Percentiles rank a stretch among this genome's conserved stretches.
Evolutionary conservation across 2,329 filamentous ascomycete genomes (phyloP).

Genomic region (Akanthomyces muscarius): DNA sequence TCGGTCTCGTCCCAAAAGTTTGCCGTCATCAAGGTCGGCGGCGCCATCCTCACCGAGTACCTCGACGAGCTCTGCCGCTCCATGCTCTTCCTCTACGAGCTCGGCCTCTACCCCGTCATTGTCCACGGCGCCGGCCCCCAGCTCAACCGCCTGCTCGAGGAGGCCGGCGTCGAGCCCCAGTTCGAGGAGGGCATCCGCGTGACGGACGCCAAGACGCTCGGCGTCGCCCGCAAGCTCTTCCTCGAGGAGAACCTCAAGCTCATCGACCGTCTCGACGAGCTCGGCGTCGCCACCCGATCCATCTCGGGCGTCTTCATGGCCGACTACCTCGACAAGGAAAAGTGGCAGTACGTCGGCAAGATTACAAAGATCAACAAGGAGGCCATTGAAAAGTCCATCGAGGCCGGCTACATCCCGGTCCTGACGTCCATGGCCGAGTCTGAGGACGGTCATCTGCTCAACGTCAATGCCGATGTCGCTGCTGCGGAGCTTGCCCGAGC

Average conservation of each 20-base stretch:
- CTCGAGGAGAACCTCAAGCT: slow-evolving; percentile 93
- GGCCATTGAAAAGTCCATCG: slow-evolving; percentile 86
- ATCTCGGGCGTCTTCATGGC: slow-evolving; percentile 90
- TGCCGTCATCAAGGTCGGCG: slow-evolving; percentile 96
- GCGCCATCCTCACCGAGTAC: slow-evolving; percentile 91
- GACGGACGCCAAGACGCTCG: slow-evolving; percentile 91
- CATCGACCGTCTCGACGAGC: slow-evolving; percentile 81
- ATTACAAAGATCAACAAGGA: slow-evolving; percentile 88
- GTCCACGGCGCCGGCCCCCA: slow-evolving; percentile 94
- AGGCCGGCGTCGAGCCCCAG: slow-evolving; percentile 87
- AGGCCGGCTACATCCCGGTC: slow-evolving; percentile 86
- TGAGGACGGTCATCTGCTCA: slow-evolving; percentile 84
- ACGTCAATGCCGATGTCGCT: slow-evolving; percentile 96
- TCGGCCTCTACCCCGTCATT: slow-evolving; percentile 90
- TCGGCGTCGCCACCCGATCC: slow-evolving; percentile 83
- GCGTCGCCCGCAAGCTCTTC: slow-evolving; percentile 87
- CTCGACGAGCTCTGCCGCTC: slow-evolving; percentile 86
- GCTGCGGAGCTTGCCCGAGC: slow-evolving; percentile 87
- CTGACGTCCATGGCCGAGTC: slow-evolving; percentile 96
- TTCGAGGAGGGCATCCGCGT: slow-evolving; percentile 96
- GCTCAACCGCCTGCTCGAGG: slow-evolving; percentile 85
- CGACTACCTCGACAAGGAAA: slow-evolving; percentile 93
- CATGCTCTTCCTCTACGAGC: slow-evolving; percentile 87
- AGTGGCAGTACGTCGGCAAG: slow-evolving; percentile 93
- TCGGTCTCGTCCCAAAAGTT: slow-evolving; percentile 96